Evolutionary conservation across 2,329 filamentous ascomycete genomes (phyloP).

Genomic region (Aspergillus tubingensis): DNA sequence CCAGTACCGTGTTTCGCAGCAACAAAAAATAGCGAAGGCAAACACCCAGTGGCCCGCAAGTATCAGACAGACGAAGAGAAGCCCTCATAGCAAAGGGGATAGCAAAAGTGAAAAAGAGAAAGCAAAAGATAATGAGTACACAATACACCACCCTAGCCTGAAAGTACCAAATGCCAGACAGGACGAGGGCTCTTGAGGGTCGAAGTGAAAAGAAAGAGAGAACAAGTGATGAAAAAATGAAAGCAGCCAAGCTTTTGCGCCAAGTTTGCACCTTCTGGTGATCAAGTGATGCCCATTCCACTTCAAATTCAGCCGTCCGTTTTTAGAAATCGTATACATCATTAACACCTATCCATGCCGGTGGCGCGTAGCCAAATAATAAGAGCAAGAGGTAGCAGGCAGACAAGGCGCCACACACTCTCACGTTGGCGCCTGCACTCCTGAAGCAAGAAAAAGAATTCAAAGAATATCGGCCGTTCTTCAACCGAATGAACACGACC

Average conservation of each 20-base stretch:
- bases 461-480: not conserved
- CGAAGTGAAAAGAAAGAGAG: not conserved
- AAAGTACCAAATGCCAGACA: conserved; percentile 4
- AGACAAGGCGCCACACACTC: conserved; percentile 13
- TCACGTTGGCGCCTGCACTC: not conserved
- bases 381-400: conserved; percentile 27
- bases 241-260: conserved; percentile 33
- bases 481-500: conserved; percentile 9
- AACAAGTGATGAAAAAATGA: conserved; percentile 7
- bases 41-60: conserved; percentile 17
- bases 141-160: conserved; percentile 10
- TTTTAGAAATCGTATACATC: conserved; percentile 43
- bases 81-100: conserved; percentile 5
- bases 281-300: conserved; percentile 29
- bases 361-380: conserved; percentile 20
- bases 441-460: not conserved
- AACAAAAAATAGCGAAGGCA: conserved; percentile 5
- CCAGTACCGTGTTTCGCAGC: conserved; percentile 10
- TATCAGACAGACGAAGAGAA: conserved; percentile 24
- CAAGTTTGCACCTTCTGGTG: conserved; percentile 33
- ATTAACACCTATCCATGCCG: conserved; percentile 44
- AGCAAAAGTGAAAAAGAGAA: not conserved
- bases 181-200: not conserved
- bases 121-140: conserved; percentile 12
- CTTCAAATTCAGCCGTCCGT: conserved; percentile 34